A percentile compares a stretch with the other conserved stretches of the same genome.
phyloP scores from a whole-genome alignment of 1,284 basidiomycete genomes.

The Phenoliferia sp. region DNA sequence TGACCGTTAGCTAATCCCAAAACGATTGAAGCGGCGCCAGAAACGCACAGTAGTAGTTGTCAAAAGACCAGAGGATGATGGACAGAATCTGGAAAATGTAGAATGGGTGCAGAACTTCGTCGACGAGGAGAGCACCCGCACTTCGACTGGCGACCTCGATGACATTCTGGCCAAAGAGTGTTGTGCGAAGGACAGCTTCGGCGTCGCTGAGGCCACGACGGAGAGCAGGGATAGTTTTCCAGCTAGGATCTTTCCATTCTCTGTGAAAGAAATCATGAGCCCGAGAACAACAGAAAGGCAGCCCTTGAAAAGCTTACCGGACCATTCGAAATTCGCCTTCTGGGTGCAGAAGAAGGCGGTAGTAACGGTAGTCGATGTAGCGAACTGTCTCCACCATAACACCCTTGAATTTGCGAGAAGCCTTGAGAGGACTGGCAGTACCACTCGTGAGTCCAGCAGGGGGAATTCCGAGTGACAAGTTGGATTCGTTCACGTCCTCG shows the following conservation, averaged over 20 bases:
- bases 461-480: conserved; percentile 42
- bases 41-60: conserved; percentile 53
- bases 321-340: conserved; percentile 78
- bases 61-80: conserved; percentile 87
- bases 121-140: conserved; percentile 71
- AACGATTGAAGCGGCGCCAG: neutral
- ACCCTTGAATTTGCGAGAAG: conserved; percentile 19
- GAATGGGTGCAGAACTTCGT: conserved; percentile 95
- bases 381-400: conserved; percentile 40
- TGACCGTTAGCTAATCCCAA: neutral
- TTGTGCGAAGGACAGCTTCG: conserved; percentile 60
- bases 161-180: conserved; percentile 78
- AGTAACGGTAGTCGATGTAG: conserved; percentile 66
- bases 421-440: neutral
- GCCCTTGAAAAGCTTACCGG: conserved; percentile 50
- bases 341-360: conserved; percentile 82
- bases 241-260: conserved; percentile 85
- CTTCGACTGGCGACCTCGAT: conserved; percentile 91
- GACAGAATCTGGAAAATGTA: conserved; percentile 98
- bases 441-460: neutral
- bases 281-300: conserved; percentile 1
- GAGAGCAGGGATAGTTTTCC: conserved; percentile 61
- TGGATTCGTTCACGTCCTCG: conserved; percentile 36
- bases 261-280: conserved; percentile 46
- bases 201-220: conserved; percentile 58